Base-by-base conservation (phyloP, 2,329 filamentous ascomycete species). In the Sclerotinia sclerotiorum region DNA sequence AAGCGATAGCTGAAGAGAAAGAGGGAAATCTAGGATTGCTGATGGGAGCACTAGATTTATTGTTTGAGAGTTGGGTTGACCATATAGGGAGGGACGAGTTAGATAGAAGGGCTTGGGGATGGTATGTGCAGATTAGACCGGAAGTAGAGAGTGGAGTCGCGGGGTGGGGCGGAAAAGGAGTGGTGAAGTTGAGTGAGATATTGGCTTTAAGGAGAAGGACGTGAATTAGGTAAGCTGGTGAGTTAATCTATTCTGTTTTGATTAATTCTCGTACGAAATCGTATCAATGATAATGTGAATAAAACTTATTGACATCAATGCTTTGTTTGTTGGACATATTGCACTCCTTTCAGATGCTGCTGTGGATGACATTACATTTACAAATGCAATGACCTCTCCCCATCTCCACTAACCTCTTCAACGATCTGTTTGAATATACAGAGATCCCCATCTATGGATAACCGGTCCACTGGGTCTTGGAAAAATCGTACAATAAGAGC, bases 81-180 rank as follows among this genome's bases (percentile, higher is more conserved):
- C 83, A 87, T 42, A 77, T 96, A 46, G 83, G 79, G 35, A 79
- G 80, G 5, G 82, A 85, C 21, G 91, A 97, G 74, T 81, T 97
- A 65, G 91, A 97, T 76, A 84, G 84, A 70, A 85, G 88, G 69
- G 91, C 92, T 24, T 96, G 92, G 91, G 81, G 81, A 15, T 97
- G 93, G 93, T 97, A 97, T 78, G 82, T 90, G 1, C 84, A 85
- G 29, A 87, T 94, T 27, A 83, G 93, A 71, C 93, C 93, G 0
- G 88, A 92, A 27, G 90, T 97, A 2, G 88, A 91, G 69, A 80
- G 83, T 68, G 93, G 93, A 0, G 86, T 87, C 60, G 86, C 87
- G 27, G 93, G 93, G 1, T 97, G 93, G 93, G 93, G 93, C 39
- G 90, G 90, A 17, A 95, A 94, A 78, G 92, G 90, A 1, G 80